Percentiles rank a stretch among this genome's conserved stretches.
These are phyloP conservation scores for Globisporangium iwayamae DNA, from an alignment of 352 stramenopile species.

Conservation along the genomic window DNA sequence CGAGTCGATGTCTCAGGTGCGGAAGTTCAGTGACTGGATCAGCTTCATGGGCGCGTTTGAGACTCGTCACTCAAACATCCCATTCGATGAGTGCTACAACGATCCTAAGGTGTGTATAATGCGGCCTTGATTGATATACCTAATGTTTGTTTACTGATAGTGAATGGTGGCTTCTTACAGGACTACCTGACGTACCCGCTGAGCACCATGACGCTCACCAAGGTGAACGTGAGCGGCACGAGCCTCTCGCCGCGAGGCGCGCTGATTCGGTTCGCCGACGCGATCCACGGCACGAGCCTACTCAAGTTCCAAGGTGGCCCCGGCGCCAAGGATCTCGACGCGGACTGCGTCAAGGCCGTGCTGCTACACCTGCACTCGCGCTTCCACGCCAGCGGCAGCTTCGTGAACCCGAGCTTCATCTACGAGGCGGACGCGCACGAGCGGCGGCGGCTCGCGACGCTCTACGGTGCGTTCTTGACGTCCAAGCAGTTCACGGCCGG, in stretches of 20 bases:
- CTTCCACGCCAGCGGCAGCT: not conserved
- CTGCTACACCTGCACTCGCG: constrained; percentile 2
- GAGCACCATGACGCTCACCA: not conserved
- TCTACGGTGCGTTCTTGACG: not conserved
- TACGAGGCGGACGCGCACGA: not conserved
- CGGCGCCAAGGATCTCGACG: not conserved
- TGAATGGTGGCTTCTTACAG: not conserved
- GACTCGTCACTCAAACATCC: not conserved
- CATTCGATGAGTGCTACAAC: not conserved
- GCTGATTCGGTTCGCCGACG: not conserved
- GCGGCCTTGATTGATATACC: too few species aligned
- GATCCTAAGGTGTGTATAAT: not conserved
- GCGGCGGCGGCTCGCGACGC: not conserved
- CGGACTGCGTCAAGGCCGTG: constrained; percentile 1
- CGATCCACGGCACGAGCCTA: not conserved
- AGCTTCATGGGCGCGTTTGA: not conserved
- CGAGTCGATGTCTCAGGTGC: not conserved
- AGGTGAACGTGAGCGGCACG: not conserved
- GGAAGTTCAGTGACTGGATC: not conserved
- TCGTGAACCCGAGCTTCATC: not conserved
- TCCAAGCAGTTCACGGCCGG: not conserved
- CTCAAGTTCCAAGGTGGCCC: too few species aligned
- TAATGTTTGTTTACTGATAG: not conserved
- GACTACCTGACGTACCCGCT: not conserved
- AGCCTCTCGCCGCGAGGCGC: not conserved